These are phyloP conservation scores for Pseudonitzschia delicatissima DNA, from an alignment of 108 stramenopile genomes.

Conservation along the genomic window DNA sequence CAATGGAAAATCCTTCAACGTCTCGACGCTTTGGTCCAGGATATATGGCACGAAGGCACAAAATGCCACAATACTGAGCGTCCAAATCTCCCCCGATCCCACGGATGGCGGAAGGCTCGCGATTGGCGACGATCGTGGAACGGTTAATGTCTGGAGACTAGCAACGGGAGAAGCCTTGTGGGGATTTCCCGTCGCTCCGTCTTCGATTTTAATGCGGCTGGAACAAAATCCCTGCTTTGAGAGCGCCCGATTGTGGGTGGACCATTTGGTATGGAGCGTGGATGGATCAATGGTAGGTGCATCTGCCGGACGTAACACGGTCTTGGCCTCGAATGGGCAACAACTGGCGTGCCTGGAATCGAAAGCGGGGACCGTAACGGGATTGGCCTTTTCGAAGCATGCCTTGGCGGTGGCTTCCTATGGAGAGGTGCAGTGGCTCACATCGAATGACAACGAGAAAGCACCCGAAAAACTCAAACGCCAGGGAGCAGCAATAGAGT, in stretches of 20 bases:
- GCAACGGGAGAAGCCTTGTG: not conserved
- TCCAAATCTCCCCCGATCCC: not conserved
- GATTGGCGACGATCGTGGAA: constrained; percentile 7
- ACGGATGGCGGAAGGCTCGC: constrained; percentile 1
- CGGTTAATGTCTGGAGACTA: constrained; percentile 4
- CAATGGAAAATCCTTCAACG: not conserved
- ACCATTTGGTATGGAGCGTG: not conserved
- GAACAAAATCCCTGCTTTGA: not conserved
- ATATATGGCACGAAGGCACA: not conserved
- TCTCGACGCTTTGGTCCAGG: not conserved
- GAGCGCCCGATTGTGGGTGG: not conserved
- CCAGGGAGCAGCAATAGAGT: constrained; percentile 1
- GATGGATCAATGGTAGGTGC: not conserved
- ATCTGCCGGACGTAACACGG: constrained; percentile 1
- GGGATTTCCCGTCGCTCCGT: not conserved
- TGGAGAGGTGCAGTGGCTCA: not conserved
- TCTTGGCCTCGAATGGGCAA: not conserved
- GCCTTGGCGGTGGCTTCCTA: constrained; percentile 7
- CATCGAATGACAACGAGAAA: not conserved
- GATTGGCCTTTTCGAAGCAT: not conserved
- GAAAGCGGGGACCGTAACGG: not conserved
- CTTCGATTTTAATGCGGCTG: not conserved
- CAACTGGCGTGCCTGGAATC: not conserved
- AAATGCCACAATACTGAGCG: not conserved
- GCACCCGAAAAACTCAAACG: not conserved